These are phyloP conservation scores for Phtheirospermum japonicum DNA, from an alignment of 257 asterid species.

Conservation along the genomic window DNA sequence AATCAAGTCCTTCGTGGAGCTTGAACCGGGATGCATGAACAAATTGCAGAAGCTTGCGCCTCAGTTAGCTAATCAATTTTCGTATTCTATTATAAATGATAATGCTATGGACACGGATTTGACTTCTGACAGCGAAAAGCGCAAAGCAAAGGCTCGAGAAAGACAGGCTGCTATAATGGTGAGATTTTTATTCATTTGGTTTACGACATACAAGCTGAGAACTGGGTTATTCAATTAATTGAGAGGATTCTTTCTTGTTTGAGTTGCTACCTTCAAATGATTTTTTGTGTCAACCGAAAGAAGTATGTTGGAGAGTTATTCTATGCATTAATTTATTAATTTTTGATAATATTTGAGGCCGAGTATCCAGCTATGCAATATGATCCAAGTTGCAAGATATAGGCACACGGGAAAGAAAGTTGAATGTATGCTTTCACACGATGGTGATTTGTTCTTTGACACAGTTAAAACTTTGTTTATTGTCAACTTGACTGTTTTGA, in stretches of 20 bases:
- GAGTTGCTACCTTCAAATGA: constrained; percentile 15
- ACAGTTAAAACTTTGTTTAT: no score
- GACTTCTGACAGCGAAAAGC: constrained; percentile 63
- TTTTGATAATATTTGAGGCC: constrained; percentile 5
- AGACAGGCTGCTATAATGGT: constrained; percentile 97
- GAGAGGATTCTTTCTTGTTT: constrained; percentile 6
- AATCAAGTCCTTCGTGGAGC: constrained; percentile 66
- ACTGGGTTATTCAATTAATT: constrained; percentile 11
- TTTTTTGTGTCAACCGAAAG: constrained; percentile 5
- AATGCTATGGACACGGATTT: constrained; percentile 36
- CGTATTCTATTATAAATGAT: constrained; percentile 35
- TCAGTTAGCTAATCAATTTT: constrained; percentile 62
- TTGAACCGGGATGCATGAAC: constrained; percentile 71
- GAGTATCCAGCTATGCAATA: constrained; percentile 5
- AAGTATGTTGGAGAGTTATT: constrained; percentile 22
- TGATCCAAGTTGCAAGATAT: constrained; percentile 21
- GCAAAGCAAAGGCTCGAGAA: constrained; percentile 92
- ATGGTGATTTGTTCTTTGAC: constrained; percentile 11
- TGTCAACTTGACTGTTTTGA: constrained; percentile 4
- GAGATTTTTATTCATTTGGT: constrained; percentile 26
- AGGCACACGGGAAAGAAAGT: constrained; percentile 4
- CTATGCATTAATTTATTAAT: constrained; percentile 6
- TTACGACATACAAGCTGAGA: constrained; percentile 10
- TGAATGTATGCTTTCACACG: constrained; percentile 8
- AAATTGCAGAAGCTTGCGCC: constrained; percentile 80